phyloP scores from a whole-genome alignment of 1,284 basidiomycete genomes.

The Phylloboletellus chloephorus region DNA sequence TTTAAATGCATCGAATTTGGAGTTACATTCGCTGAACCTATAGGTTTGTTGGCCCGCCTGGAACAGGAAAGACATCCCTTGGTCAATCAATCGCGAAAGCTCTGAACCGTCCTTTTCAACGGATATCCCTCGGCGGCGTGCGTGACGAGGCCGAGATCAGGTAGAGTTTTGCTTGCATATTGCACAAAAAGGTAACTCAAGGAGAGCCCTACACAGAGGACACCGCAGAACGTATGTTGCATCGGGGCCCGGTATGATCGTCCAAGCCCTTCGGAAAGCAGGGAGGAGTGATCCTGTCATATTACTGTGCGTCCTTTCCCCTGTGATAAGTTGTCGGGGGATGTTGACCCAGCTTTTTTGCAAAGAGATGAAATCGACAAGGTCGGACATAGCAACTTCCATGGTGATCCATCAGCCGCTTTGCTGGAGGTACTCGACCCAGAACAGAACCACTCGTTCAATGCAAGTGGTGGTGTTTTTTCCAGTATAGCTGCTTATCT shows the following conservation, averaged over 20 bases:
- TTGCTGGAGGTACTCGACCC: slow-evolving; percentile 88
- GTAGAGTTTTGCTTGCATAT: slow-evolving; percentile 9
- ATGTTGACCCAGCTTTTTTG: slow-evolving; percentile 24
- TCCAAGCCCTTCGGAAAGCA: slow-evolving; percentile 84
- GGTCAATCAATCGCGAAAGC: slow-evolving; percentile 85
- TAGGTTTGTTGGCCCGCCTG: slow-evolving; percentile 78
- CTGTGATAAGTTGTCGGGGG: slow-evolving; percentile 10
- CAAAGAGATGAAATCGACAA: slow-evolving; percentile 83
- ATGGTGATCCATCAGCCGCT: slow-evolving; percentile 86
- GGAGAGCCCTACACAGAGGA: slow-evolving; percentile 39
- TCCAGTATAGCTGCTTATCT: slow-evolving; percentile 4
- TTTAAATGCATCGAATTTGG: neutral
- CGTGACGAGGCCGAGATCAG: slow-evolving; percentile 88
- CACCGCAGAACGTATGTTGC: slow-evolving; percentile 90
- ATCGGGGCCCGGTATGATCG: slow-evolving; percentile 80
- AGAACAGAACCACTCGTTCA: slow-evolving; percentile 85
- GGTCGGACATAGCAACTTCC: slow-evolving; percentile 78
- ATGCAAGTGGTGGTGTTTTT: slow-evolving; percentile 39
- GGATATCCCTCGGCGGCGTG: slow-evolving; percentile 89
- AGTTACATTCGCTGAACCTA: neutral
- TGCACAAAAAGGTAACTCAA: slow-evolving; percentile 4
- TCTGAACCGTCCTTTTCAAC: slow-evolving; percentile 80
- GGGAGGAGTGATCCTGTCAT: slow-evolving; percentile 77
- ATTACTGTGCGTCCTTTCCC: slow-evolving; percentile 53
- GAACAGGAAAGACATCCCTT: slow-evolving; percentile 80